phyloP scores from a whole-genome alignment of 140 eudicot genomes.

The Ambrosia hybrid region DNA sequence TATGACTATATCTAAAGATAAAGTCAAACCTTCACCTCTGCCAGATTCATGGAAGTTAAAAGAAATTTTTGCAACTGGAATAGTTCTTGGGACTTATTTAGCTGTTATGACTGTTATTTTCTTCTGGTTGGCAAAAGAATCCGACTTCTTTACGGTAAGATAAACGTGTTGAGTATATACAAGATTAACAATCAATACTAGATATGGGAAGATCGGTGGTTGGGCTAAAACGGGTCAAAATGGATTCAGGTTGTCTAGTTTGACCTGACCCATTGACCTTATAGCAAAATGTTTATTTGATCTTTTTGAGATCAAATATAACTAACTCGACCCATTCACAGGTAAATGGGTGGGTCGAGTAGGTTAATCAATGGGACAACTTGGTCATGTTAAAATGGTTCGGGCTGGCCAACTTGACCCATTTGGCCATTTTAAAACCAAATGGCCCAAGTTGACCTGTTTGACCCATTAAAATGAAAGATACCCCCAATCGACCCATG shows the following conservation, averaged over 20 bases:
- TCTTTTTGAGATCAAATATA: background rate
- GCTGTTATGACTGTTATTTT: conserved; percentile 84
- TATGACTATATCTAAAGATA: conserved; percentile 93
- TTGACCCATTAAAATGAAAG: background rate
- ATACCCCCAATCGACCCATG: background rate
- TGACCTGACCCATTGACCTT: background rate
- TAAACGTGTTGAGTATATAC: background rate
- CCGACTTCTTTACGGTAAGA: conserved; percentile 75
- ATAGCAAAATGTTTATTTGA: no score
- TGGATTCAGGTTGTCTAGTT: background rate
- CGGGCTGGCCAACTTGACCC: background rate
- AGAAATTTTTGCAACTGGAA: conserved; percentile 93
- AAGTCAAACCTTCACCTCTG: conserved; percentile 83
- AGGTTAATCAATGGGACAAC: background rate
- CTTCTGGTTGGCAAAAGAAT: conserved; percentile 69
- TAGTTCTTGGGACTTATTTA: conserved; percentile 84
- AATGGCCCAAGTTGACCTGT: background rate
- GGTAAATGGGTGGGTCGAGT: background rate
- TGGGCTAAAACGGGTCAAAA: no score
- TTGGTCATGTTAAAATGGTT: background rate
- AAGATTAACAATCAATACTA: no score
- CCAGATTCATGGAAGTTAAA: conserved; percentile 95
- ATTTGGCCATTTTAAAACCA: background rate
- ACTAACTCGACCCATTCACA: background rate
- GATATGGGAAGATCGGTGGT: no score